Conservation (phyloP, 1,139 yeast species). For the Candida mesenterica region DNA sequence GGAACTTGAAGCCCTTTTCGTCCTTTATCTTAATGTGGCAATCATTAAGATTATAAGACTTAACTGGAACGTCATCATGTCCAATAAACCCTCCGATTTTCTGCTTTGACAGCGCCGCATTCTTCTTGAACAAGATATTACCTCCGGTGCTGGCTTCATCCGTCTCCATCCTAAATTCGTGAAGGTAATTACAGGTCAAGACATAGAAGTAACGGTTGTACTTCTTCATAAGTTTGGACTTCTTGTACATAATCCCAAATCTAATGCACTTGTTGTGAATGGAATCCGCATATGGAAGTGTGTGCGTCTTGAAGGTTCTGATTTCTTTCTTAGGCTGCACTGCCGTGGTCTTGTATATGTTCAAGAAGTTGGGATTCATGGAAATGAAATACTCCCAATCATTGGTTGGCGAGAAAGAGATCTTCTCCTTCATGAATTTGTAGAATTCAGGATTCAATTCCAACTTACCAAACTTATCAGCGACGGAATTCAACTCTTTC, state of each 20-base stretch:
- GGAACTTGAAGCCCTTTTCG: conserved; percentile 36
- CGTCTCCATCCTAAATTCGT: conserved; percentile 41
- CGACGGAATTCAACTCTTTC: conserved; percentile 34
- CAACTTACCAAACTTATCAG: conserved; percentile 38
- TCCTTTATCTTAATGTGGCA: conserved; percentile 34
- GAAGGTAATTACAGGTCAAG: conserved; percentile 45
- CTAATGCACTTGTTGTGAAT: conserved; percentile 47
- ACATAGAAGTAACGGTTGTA: conserved; percentile 40
- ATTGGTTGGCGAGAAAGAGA: conserved; percentile 20
- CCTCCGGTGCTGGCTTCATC: conserved; percentile 13
- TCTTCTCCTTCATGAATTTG: conserved; percentile 22
- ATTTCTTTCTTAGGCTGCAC: conserved; percentile 28
- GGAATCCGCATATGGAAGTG: conserved; percentile 37
- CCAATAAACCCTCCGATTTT: conserved; percentile 45
- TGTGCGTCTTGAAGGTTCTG: conserved; percentile 30
- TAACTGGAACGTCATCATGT: conserved; percentile 40
- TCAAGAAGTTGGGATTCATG: conserved; percentile 37
- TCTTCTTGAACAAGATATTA: conserved; percentile 10
- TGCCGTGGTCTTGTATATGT: conserved; percentile 27
- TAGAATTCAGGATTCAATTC: conserved; percentile 21
- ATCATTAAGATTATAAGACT: conserved; percentile 46
- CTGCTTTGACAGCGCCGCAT: conserved; percentile 19
- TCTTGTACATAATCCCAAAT: conserved; percentile 43
- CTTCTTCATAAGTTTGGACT: conserved; percentile 42
- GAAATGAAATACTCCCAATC: conserved; percentile 45